Evolutionary conservation across 192 early-diverging fungal species (phyloP), one percentile per base, ranked within the genome.

Genomic region (Borealophlyctis nickersoniae): DNA sequence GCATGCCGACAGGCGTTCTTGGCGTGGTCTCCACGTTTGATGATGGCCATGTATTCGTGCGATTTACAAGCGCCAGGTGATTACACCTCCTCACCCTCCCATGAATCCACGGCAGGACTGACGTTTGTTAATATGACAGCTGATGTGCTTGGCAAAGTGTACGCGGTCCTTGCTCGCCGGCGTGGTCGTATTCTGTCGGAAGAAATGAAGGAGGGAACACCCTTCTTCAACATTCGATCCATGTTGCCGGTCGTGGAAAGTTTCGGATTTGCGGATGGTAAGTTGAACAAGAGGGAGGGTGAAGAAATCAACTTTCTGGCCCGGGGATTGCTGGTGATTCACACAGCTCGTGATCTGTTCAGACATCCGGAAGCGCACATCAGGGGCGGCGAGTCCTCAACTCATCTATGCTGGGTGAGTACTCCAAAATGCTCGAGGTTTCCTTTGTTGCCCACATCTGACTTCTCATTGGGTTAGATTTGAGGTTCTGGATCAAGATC

Each of bases 201-300:
- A 61, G 96, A 98, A 67, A 86, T 99, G 79, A 91, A 92, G 71
- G 98, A 99, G 63, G 98, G 96, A 39, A 99, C 98, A 2, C 90
- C 93, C 1, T 95, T 96, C 66, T 99, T 95, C 73, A 85, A 87
- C 36, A 92, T 99, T 71, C 81, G 85, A 62, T 84, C 93, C 0
- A 61, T 84, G 11, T 71, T 99, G 22, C 98, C 98, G 2, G 94
- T 99, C 16, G 85, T 99, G 28, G 98, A 99, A 71, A 91, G 89
- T 52, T 98, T 99, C 83, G 98, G 98, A n/a, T 98, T 99, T 75
- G 86, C 92, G 5, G 98, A 99, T 70, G 89, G 85, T 90, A 69
- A 62, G 34, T 56, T 36, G n/a, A n/a, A n/a, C n/a, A n/a, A n/a
- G n/a, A 45, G 7, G 7, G 39, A 13, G 39, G 9, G 39, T n/a